Base-by-base conservation (phyloP, 2,329 filamentous ascomycete genomes). In the Aspergillus felis region DNA sequence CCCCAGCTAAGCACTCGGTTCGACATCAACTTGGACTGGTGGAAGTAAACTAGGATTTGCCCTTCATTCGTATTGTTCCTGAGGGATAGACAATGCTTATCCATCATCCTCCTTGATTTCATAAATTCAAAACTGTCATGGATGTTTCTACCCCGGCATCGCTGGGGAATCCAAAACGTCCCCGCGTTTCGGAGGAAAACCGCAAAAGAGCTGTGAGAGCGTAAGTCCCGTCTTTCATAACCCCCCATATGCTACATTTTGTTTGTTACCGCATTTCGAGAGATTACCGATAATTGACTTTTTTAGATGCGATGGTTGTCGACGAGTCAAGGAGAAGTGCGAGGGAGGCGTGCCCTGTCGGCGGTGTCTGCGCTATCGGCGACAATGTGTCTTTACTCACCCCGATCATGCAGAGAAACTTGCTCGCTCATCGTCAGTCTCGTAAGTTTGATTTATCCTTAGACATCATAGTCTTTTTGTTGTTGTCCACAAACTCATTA, bases 311-410 rank as follows among this genome's bases (percentile, higher is more conserved):
- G 80, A 82, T 65, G 79, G 78, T 53, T 84, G 81, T 67, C 80
- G 81, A 57, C 76, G 80, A 60, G 76, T 81, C 57, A 84, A 84
- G 65, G 81, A 84, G 67, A 82, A 83, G 69, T 84, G 81, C 63
- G 81, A 83, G 62, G 82, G 81, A 50, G 82, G 81, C 51, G 74
- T 81, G 20, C 82, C 82, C 1, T 84, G 81, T 64, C 78, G 79
- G 50, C 72, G 82, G 55, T 84, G 81, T 64, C 73, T 78, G 56
- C 79, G 79, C 57, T 78, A 82, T 61, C 77, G 77, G 57, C 77
- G 81, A 47, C 76, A 78, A 62, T 83, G 81, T 67, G 74, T 79
- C 57, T 82, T 82, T 61, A 74, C 74, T 9, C 74, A 73, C 51
- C 67, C 71, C 35, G 72, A 75, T 49, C 69, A 69, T 47, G 64